Conservation (phyloP, 805 yeast species). For the Candida broadrunensis region DNA sequence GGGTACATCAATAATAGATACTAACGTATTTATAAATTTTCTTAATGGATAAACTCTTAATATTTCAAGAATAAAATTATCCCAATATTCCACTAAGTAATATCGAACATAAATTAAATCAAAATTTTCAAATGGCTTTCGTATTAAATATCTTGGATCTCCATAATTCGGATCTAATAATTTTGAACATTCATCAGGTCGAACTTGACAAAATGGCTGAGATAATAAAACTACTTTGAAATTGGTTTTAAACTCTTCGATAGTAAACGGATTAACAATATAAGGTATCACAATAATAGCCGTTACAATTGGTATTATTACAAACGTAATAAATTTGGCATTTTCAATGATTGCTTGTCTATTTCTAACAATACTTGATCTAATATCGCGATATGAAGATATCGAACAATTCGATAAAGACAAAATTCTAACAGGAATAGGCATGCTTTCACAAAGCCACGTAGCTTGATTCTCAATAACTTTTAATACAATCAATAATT, state of each 20-base stretch:
- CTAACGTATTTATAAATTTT: background rate
- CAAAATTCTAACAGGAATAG: background rate
- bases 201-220: constrained; percentile 12
- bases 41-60: background rate
- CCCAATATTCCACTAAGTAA: constrained; percentile 6
- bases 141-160: constrained; percentile 2
- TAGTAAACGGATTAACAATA: constrained; percentile 11
- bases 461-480: background rate
- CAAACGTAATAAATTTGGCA: constrained; percentile 1
- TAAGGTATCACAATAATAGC: constrained; percentile 8
- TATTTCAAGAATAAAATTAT: constrained; percentile 1
- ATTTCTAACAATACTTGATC: background rate
- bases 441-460: background rate
- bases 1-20: background rate
- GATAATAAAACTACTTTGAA: constrained; percentile 12
- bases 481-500: background rate
- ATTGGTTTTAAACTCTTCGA: constrained; percentile 10
- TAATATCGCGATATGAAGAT: background rate
- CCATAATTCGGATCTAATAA: constrained; percentile 6
- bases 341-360: constrained; percentile 3
- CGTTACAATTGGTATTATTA: constrained; percentile 9
- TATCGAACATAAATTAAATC: constrained; percentile 17
- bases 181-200: constrained; percentile 7
- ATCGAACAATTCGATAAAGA: background rate
- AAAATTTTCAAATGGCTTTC: constrained; percentile 10